Evolutionary conservation across 164 flowering plant species (phyloP), one percentile per base, ranked within the genome.

Genomic region (Cinnamomum micranthum): DNA sequence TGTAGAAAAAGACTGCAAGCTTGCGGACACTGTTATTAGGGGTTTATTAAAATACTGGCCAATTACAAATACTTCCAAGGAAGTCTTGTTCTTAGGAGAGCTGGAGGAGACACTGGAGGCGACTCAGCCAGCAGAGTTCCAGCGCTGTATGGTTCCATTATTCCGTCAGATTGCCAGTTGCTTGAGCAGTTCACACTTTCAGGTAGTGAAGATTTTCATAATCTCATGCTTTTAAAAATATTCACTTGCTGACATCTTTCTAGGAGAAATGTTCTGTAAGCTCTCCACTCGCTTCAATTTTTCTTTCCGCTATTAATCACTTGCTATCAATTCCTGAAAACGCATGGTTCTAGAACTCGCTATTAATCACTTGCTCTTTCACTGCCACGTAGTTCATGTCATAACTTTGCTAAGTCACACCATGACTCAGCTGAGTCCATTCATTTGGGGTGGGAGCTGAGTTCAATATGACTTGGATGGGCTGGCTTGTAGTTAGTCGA

Each of bases 1-100:
- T 84, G 90, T 91, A 73, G 95, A 92, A 79, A 92, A 92, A 84
- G 97, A 92, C 71, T 82, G 87, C 82, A 92, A 91, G 82, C 95
- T 92, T 81, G 88, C 92, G 41, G 95, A 92, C 81, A 83, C 86
- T 41, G 86, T 91, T 27, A 88, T 91, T 50, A 86, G 88, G 83
- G 92, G 95, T 50, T 73, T 92, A 55, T 77, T 89, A 68, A 91
- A 88, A 82, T 91, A 84, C 76, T 89, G 95, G 93, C 93, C 95
- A 0, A 74, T 91, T 64, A 91, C 93, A 13, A 91, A 87, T 80
- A 91, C 91, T 76, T 85, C 91, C 23, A 91, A 91, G 81, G 95
- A 91, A 80, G 88, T 91, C 74, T 82, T 91, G 92, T 89, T 91
- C 81, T 79, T 91, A 13, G 83, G 85, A 71, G 95, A 91, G 81